Evolutionary conservation across 352 stramenopile species (phyloP), one percentile per base, ranked within the genome.

Genomic region (Phytopythium delawarense): DNA sequence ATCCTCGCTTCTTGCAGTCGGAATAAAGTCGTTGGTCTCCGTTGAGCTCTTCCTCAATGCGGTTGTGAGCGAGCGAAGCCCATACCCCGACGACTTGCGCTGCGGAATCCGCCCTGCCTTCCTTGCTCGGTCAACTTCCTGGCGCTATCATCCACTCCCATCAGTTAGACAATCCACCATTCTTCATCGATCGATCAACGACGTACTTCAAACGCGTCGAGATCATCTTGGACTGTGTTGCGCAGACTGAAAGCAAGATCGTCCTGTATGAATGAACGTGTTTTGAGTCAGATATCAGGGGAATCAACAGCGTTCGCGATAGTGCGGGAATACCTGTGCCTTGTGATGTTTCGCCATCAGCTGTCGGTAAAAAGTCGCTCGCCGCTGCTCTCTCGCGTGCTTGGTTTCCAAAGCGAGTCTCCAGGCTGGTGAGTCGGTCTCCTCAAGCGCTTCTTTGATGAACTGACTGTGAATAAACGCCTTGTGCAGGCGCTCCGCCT

Each of bases 361-460:
- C 30, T 89, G 74, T 30, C 77, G 76, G 23, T 88, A 82, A 50
- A 91, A 93, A 2, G 48, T 61, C 45, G 72, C 74, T 37, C 77
- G 78, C 15, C 79, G 72, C 39, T 76, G 71, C 53, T 94, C 85
- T 6, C 83, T 74, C 30, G 77, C 71, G 59, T 70, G 70, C 55
- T 89, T 90, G 39, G 76, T 90, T 44, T 86, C 52, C 12, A 89
- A 53, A 16, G 81, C 84, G 8, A 75, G 51, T 51, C 76, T 79
- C 82, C 81, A 94, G 30, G 79, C 77, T 0, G 80, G 77, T 18
- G 79, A 89, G 6, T 92, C 75, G 4, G 81, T 88, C 62, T 92
- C 82, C 35, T 91, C 76, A 0, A 92, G 63, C 11, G 76, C 77
- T 52, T 82, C 80, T 54, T 90, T 89, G 62, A 91, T 90, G 40